A percentile compares a stretch with the other conserved stretches of the same genome.
phyloP scores from a whole-genome alignment of 371 early-diverging fungal species.

The Mucor piriformis region DNA sequence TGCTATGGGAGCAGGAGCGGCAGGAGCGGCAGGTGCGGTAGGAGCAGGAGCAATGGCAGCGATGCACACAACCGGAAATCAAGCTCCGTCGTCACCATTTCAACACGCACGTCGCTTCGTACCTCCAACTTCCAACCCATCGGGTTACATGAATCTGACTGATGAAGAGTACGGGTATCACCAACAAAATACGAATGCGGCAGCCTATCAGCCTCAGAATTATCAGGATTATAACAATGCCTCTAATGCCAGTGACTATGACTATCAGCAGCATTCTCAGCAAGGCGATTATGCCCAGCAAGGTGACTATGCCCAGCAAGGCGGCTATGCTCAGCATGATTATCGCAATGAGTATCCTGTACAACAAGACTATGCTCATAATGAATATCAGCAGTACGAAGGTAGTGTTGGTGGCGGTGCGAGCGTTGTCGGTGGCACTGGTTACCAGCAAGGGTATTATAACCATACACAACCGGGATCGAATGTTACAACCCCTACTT shows the following conservation, averaged over 20 bases:
- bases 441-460: slow-evolving; percentile 12
- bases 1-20: background rate
- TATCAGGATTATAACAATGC: slow-evolving; percentile 14
- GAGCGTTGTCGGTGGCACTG: background rate
- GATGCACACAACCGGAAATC: slow-evolving; percentile 17
- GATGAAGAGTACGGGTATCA: slow-evolving; percentile 36
- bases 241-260: background rate
- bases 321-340: background rate
- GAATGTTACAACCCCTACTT: slow-evolving; percentile 16
- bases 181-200: background rate
- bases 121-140: slow-evolving; percentile 25
- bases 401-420: background rate
- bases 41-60: background rate
- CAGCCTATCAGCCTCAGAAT: slow-evolving; percentile 6
- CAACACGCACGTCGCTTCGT: slow-evolving; percentile 41
- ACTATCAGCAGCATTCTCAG: slow-evolving; percentile 16
- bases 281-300: slow-evolving; percentile 5
- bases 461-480: slow-evolving; percentile 1
- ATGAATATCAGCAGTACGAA: background rate
- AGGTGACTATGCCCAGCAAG: background rate
- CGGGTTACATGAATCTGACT: slow-evolving; percentile 34
- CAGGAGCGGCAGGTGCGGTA: background rate
- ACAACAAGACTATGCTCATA: slow-evolving; percentile 5
- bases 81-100: slow-evolving; percentile 26
- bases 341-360: slow-evolving; percentile 3